Evolutionary conservation across 1,284 basidiomycete species (phyloP), one percentile per base, ranked within the genome.

Genomic region (Apiotrichum mycotoxinovorans): DNA sequence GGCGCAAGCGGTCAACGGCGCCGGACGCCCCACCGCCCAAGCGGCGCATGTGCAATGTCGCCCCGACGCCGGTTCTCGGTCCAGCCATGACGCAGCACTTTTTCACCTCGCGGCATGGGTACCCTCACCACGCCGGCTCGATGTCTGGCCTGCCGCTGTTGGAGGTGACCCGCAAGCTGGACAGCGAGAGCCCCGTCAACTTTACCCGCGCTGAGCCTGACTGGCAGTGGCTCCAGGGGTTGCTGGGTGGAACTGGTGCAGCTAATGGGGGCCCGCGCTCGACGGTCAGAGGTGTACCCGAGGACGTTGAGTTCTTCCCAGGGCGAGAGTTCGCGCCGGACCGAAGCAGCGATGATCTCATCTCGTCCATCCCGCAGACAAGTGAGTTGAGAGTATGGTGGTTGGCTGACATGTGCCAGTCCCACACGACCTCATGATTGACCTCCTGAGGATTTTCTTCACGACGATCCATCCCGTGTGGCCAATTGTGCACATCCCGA

Each of bases 401-500:
- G 10, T 18, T 12, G 25, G 8, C 50, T 23, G 15, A 23, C 41
- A 18, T 18, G 4, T 30, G 12, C 30, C 35, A 54, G 52, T 60
- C 17, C 58, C 58, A 0, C 45, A 46, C 12, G 58, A 60, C 25
- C 35, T 60, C 14, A 45, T 60, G 54, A 56, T 42, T 23, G 54
- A 54, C 27, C 33, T 56, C 18, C 37, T 57, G 3, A 20, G 52
- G 25, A 54, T 60, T 25, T 60, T 60, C 43, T 63, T 63, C 56
- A 49, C 42, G 3, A 52, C 52, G 15, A 46, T 63, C 12, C 58
- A 63, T 26, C 62, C 58, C 1, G 47, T 52, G 9, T 63, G 62
- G 62, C 62, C 62, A 4, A 60, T 63, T 30, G 37, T 63, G 15
- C 62, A 63, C 33, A 52, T 54, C 8, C 56, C 62, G 15, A 53